These are phyloP conservation scores for Thelephora terrestris DNA, from an alignment of 1,284 basidiomycete species.

Conservation along the genomic window DNA sequence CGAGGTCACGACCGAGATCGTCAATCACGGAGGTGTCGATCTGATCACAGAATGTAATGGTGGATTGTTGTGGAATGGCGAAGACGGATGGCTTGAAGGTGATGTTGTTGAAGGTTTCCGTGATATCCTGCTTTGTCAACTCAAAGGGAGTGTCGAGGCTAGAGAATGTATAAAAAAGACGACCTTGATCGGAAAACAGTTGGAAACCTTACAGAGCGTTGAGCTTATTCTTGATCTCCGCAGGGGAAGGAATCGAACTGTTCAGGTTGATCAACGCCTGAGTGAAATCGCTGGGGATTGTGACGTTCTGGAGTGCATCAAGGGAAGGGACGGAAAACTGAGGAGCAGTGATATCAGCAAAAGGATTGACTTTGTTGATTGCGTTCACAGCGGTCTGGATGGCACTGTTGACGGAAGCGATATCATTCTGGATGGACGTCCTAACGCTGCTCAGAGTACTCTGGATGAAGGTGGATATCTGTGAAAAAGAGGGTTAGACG, in stretches of 20 bases:
- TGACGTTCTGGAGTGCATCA: slow-evolving; percentile 65
- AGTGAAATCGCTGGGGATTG: slow-evolving; percentile 74
- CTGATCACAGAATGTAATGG: slow-evolving; percentile 59
- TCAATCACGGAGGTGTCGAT: slow-evolving; percentile 81
- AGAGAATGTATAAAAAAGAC: not conserved
- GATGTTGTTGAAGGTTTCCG: slow-evolving; percentile 68
- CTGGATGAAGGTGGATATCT: slow-evolving; percentile 66
- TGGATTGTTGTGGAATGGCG: slow-evolving; percentile 61
- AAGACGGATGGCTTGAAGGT: slow-evolving; percentile 61
- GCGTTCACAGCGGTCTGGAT: slow-evolving; percentile 56
- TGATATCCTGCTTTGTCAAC: slow-evolving; percentile 77
- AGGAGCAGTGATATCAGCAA: slow-evolving; percentile 57
- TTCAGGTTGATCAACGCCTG: slow-evolving; percentile 69
- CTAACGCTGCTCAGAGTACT: slow-evolving; percentile 50
- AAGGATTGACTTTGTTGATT: slow-evolving; percentile 65
- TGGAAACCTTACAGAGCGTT: slow-evolving; percentile 53
- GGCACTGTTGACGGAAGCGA: slow-evolving; percentile 56
- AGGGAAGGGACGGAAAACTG: slow-evolving; percentile 68
- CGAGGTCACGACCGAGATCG: slow-evolving; percentile 66
- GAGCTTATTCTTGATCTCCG: slow-evolving; percentile 65
- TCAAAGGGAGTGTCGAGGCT: slow-evolving; percentile 84
- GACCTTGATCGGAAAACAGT: not conserved
- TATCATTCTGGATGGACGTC: slow-evolving; percentile 62
- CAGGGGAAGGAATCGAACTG: slow-evolving; percentile 69
- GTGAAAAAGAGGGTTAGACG: slow-evolving; percentile 9